Evolutionary conservation across 306 rosid genomes (phyloP).

Genomic region (Sophora flavescens): DNA sequence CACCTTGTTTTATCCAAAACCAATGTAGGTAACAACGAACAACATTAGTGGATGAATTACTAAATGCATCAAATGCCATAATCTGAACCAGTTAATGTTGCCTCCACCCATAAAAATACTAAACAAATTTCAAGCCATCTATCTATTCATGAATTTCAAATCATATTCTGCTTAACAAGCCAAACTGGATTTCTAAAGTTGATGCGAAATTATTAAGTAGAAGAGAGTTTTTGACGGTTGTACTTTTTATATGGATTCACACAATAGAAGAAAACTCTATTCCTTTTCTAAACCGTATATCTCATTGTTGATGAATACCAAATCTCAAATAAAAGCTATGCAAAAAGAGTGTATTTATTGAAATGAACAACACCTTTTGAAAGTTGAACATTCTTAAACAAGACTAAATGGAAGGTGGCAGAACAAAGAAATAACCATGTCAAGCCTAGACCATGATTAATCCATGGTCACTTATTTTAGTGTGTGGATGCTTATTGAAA

Average conservation of each 20-base stretch:
- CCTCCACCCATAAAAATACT: not conserved
- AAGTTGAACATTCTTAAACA: not conserved
- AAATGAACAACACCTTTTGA: not conserved
- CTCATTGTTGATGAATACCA: not conserved
- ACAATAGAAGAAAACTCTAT: not conserved
- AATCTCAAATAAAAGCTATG: conserved; percentile 16
- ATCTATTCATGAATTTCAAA: not conserved
- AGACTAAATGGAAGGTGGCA: not conserved
- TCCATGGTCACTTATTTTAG: conserved; percentile 39
- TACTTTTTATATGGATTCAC: not conserved
- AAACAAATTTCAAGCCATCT: not conserved
- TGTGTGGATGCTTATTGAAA: not conserved
- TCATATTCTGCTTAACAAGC: not conserved
- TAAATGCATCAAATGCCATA: not conserved
- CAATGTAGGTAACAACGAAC: too few relatives aligned
- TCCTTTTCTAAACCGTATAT: not conserved
- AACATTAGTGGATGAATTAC: too few relatives aligned
- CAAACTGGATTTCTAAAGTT: not conserved
- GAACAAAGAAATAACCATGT: conserved; percentile 25
- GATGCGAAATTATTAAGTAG: not conserved
- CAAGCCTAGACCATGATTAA: conserved; percentile 12
- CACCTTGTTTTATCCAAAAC: too few relatives aligned
- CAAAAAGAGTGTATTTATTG: not conserved
- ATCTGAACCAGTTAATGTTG: not conserved
- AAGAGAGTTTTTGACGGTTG: not conserved